phyloP scores from a whole-genome alignment of 2,329 filamentous ascomycete genomes.

The Berkeleyomyces basicola region DNA sequence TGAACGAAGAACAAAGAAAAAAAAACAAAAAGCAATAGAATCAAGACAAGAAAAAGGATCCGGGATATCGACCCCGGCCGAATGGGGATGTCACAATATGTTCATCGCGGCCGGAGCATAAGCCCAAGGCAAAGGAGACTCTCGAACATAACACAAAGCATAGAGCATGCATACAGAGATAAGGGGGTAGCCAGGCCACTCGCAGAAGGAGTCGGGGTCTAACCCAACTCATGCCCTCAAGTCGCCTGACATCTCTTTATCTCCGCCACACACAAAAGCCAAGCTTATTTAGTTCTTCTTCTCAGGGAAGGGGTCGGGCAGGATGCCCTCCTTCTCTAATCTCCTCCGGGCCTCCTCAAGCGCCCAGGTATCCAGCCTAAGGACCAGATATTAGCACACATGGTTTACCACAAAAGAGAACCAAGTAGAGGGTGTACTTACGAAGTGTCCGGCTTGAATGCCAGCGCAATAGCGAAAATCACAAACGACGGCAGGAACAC shows the following conservation, averaged over 20 bases:
- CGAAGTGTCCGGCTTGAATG: slow-evolving; percentile 98
- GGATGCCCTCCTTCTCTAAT: slow-evolving; percentile 88
- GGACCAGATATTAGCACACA: background rate
- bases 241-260: background rate
- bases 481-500: slow-evolving; percentile 68
- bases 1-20: background rate
- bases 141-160: too few species aligned
- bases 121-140: too few species aligned
- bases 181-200: too few species aligned
- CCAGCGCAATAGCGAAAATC: slow-evolving; percentile 63
- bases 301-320: slow-evolving; percentile 57
- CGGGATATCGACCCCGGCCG: too few species aligned
- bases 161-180: too few species aligned
- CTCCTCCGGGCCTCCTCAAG: slow-evolving; percentile 89
- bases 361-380: slow-evolving; percentile 97
- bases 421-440: slow-evolving; percentile 36
- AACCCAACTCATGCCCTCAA: background rate
- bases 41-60: too few species aligned
- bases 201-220: background rate
- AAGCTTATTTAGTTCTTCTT: slow-evolving; percentile 29
- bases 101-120: too few species aligned
- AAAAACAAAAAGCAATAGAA: background rate
- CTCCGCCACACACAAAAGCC: background rate
- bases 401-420: background rate
- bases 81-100: too few species aligned